phyloP scores from a whole-genome alignment of 179 eudicot species.

The Silene noctiflora region DNA sequence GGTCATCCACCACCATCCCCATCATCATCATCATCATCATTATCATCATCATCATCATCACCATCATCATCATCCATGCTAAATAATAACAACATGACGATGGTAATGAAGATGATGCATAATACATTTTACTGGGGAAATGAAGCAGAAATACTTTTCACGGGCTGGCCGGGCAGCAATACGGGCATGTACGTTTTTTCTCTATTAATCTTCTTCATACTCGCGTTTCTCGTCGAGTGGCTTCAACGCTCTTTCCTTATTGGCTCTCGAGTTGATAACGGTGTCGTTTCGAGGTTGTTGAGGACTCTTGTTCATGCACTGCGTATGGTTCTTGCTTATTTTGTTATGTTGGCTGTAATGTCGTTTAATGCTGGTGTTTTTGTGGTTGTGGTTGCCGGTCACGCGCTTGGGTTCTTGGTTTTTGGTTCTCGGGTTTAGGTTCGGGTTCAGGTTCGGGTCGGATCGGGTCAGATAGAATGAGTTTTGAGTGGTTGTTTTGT shows the following conservation, averaged over 20 bases:
- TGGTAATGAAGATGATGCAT: constrained; percentile 42
- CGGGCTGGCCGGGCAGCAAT: constrained; percentile 46
- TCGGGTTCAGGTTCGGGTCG: background rate
- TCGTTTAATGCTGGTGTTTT: constrained; percentile 65
- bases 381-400: constrained; percentile 50
- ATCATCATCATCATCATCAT: background rate
- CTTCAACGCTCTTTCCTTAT: constrained; percentile 23
- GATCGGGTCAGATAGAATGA: constrained; percentile 10
- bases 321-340: constrained; percentile 49
- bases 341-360: constrained; percentile 79
- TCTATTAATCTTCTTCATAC: constrained; percentile 36
- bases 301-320: constrained; percentile 35
- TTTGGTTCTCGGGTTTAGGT: constrained; percentile 27
- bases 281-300: constrained; percentile 21
- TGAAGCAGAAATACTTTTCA: constrained; percentile 33
- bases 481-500: constrained; percentile 35
- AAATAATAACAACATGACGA: constrained; percentile 28
- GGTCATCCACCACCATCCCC: constrained; percentile 6
- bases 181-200: constrained; percentile 34
- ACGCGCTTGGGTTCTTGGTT: constrained; percentile 42
- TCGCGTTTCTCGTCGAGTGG: constrained; percentile 32
- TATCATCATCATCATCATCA: background rate
- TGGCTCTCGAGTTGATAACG: constrained; percentile 19
- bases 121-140: constrained; percentile 61
- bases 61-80: constrained; percentile 13